These are phyloP conservation scores for Collybia mongolica DNA, from an alignment of 768 basidiomycete genomes.

Conservation along the genomic window DNA sequence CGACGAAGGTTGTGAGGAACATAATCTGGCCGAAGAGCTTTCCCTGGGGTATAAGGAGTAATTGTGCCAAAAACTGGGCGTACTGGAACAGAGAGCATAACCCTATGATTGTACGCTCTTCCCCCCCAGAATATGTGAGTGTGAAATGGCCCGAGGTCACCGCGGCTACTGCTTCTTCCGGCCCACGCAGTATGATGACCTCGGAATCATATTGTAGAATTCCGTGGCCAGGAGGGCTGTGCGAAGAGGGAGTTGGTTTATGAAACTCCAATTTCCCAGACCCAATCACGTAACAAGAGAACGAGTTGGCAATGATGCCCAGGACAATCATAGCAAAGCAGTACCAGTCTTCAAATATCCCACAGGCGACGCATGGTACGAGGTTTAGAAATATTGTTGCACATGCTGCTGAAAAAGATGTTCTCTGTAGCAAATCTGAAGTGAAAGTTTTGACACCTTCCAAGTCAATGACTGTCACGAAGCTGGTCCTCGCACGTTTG, in stretches of 20 bases:
- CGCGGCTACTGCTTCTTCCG: conserved; percentile 19
- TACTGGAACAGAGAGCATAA: conserved; percentile 23
- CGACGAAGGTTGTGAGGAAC: conserved; percentile 24
- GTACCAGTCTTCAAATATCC: conserved; percentile 25
- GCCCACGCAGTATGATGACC: conserved; percentile 22
- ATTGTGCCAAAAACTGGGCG: conserved; percentile 29
- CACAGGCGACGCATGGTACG: conserved; percentile 24
- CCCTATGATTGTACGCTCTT: conserved; percentile 8
- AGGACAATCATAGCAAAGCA: conserved; percentile 28
- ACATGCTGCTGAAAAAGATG: neutral
- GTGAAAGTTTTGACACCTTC: neutral
- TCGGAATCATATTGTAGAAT: conserved; percentile 4
- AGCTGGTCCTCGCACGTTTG: neutral
- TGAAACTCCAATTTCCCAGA: neutral
- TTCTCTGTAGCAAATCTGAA: neutral
- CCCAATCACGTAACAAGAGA: conserved; percentile 15
- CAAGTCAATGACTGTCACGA: neutral
- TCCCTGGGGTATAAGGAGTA: conserved; percentile 30
- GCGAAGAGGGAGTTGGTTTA: neutral
- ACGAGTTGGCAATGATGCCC: conserved; percentile 29
- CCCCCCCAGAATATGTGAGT: conserved; percentile 14
- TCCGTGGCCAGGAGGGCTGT: conserved; percentile 23
- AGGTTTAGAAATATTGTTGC: conserved; percentile 13
- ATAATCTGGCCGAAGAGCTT: conserved; percentile 29
- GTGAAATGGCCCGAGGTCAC: conserved; percentile 24